phyloP scores from a whole-genome alignment of 768 basidiomycete genomes.

The Russula earlei region DNA sequence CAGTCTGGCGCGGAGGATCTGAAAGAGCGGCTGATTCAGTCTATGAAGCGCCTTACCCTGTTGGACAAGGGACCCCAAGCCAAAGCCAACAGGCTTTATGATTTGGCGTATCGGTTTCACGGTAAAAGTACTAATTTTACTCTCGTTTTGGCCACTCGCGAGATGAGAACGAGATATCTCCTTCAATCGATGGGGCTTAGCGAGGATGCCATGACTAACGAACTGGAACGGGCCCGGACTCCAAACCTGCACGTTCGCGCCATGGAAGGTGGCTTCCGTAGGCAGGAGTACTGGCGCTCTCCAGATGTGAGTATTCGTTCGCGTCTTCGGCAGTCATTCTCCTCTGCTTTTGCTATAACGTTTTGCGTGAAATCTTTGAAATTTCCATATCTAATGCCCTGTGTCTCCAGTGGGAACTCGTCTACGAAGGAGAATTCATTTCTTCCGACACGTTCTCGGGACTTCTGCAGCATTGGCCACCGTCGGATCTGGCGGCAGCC shows the following conservation, averaged over 20 bases:
- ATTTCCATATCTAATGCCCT: background rate
- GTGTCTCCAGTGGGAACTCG: conserved; percentile 46
- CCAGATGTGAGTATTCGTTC: conserved; percentile 14
- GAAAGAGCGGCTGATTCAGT: background rate
- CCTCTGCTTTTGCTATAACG: background rate
- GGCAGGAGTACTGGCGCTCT: conserved; percentile 16
- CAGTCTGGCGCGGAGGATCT: conserved; percentile 5
- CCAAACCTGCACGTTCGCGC: background rate
- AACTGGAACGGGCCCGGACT: background rate
- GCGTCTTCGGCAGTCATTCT: background rate
- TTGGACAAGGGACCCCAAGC: conserved; percentile 7
- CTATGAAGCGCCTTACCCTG: conserved; percentile 12
- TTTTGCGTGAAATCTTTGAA: no score
- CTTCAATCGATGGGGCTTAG: conserved; percentile 2
- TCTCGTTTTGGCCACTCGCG: conserved; percentile 8
- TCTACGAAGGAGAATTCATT: conserved; percentile 38
- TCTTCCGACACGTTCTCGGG: conserved; percentile 26
- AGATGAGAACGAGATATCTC: conserved; percentile 3
- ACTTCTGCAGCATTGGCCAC: conserved; percentile 45
- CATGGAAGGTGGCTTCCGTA: background rate
- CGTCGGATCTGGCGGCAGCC: conserved; percentile 43
- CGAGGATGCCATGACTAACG: background rate
- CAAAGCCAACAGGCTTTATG: conserved; percentile 14
- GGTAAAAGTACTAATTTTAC: conserved; percentile 12
- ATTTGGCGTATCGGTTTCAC: conserved; percentile 15